Percentiles rank a stretch among this genome's conserved stretches.
These are phyloP conservation scores for Chaetomium tenue DNA, from an alignment of 495 filamentous ascomycete genomes.

Conservation along the genomic window DNA sequence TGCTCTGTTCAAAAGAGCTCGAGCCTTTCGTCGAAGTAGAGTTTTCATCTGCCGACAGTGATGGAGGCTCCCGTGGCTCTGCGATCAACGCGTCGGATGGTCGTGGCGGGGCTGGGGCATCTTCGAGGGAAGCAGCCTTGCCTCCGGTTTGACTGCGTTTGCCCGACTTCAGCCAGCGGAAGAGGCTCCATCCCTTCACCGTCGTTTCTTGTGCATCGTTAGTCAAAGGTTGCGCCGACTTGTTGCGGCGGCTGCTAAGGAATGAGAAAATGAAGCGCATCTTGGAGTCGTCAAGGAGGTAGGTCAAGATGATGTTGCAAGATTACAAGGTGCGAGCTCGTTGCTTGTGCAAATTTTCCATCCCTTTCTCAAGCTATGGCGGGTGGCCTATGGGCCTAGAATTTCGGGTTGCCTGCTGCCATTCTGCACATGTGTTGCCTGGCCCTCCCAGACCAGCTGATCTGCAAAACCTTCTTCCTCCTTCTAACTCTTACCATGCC, in stretches of 20 bases:
- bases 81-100: slow-evolving; percentile 14
- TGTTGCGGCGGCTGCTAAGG: neutral
- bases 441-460: too few relatives aligned
- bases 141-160: neutral
- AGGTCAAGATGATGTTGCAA: neutral
- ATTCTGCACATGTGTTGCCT: too few relatives aligned
- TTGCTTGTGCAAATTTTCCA: too few relatives aligned
- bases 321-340: too few relatives aligned
- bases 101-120: slow-evolving; percentile 13
- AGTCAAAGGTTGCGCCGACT: neutral
- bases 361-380: too few relatives aligned
- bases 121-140: slow-evolving; percentile 2
- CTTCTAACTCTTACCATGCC: too few relatives aligned
- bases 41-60: slow-evolving; percentile 24
- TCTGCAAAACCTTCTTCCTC: too few relatives aligned
- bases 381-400: too few relatives aligned
- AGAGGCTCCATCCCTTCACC: neutral
- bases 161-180: neutral
- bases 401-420: too few relatives aligned
- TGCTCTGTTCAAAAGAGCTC: neutral
- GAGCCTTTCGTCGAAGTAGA: neutral
- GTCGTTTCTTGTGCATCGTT: neutral
- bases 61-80: slow-evolving; percentile 23
- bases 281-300: neutral
- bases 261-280: neutral